These are phyloP conservation scores for Solanum bulbocastanum DNA, from an alignment of 257 asterid genomes.

Conservation along the genomic window DNA sequence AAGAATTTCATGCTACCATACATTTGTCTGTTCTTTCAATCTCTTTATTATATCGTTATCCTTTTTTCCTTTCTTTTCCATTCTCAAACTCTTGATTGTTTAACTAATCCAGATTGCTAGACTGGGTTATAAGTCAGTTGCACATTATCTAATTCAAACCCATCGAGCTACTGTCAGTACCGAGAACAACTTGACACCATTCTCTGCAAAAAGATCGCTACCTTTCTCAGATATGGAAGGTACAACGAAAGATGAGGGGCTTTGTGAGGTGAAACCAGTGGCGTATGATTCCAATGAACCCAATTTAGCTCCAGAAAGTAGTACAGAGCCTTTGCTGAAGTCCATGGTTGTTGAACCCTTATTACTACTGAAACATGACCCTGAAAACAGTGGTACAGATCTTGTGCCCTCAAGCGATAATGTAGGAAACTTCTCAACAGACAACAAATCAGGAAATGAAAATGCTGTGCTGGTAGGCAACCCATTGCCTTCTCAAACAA, in stretches of 20 bases:
- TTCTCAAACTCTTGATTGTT: background rate
- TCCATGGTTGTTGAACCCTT: background rate
- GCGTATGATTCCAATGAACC: background rate
- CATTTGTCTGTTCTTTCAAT: background rate
- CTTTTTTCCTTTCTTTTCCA: background rate
- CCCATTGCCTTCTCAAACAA: background rate
- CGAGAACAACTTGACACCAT: slow-evolving; percentile 26
- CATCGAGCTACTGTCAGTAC: slow-evolving; percentile 27
- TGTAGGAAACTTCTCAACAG: background rate
- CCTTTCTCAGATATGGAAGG: slow-evolving; percentile 39
- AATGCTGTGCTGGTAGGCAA: background rate
- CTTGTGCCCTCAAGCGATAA: background rate
- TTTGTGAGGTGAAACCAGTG: slow-evolving; percentile 2
- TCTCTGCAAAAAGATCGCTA: slow-evolving; percentile 67
- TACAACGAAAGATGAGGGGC: slow-evolving; percentile 15
- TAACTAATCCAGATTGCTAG: slow-evolving; percentile 32
- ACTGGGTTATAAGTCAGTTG: slow-evolving; percentile 86
- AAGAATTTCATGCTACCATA: background rate
- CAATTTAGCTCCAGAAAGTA: slow-evolving; percentile 7
- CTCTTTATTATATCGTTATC: background rate
- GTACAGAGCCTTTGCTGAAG: background rate
- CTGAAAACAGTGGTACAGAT: slow-evolving; percentile 1
- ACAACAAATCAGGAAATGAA: background rate
- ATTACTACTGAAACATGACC: slow-evolving; percentile 7
- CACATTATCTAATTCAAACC: slow-evolving; percentile 91